Conservation (phyloP, 2,329 filamentous ascomycete species). For the Alternaria alternata region DNA sequence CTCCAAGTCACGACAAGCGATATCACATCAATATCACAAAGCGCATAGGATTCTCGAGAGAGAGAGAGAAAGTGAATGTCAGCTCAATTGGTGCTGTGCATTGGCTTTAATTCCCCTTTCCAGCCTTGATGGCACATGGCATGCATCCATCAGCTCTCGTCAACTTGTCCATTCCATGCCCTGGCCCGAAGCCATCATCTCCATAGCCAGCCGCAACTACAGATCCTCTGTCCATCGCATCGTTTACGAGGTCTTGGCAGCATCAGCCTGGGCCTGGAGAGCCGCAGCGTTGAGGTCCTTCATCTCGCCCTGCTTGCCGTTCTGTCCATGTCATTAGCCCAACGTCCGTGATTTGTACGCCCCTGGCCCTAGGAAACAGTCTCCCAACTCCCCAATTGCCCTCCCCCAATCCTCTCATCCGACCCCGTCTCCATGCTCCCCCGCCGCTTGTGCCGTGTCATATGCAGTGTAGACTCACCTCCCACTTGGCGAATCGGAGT, state of each 20-base stretch:
- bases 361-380: slow-evolving; percentile 6
- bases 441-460: neutral
- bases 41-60: neutral
- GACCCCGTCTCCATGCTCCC: neutral
- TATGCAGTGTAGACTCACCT: slow-evolving; percentile 71
- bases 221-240: slow-evolving; percentile 1
- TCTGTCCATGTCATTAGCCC: slow-evolving; percentile 62
- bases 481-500: slow-evolving; percentile 91
- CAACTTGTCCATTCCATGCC: neutral
- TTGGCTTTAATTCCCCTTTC: slow-evolving; percentile 34
- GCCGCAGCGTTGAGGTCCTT: slow-evolving; percentile 70
- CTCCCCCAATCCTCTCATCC: neutral
- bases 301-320: slow-evolving; percentile 92
- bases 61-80: neutral
- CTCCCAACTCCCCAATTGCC: slow-evolving; percentile 15
- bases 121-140: slow-evolving; percentile 49
- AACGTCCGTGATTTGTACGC: too few relatives aligned
- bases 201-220: neutral
- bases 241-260: slow-evolving; percentile 54
- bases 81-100: slow-evolving; percentile 31
- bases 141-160: slow-evolving; percentile 32
- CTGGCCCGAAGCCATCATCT: neutral
- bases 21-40: neutral
- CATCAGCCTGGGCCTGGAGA: slow-evolving; percentile 59
- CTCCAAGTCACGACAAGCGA: slow-evolving; percentile 6